phyloP scores from a whole-genome alignment of 352 stramenopile genomes.

The Peronospora destructor region DNA sequence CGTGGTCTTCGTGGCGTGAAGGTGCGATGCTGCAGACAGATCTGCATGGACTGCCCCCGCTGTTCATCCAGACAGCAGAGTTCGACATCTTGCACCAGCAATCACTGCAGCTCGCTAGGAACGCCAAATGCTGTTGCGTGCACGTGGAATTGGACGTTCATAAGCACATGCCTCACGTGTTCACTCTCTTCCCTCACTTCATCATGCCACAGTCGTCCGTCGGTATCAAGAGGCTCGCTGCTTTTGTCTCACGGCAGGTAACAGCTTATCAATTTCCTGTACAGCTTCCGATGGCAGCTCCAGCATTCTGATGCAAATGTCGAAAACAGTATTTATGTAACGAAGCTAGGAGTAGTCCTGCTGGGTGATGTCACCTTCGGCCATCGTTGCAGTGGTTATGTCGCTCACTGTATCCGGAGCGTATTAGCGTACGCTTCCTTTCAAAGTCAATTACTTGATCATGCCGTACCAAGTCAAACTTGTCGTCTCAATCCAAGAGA shows the following conservation, averaged over 20 bases:
- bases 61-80: constrained; percentile 38
- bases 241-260: constrained; percentile 35
- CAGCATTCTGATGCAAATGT: constrained; percentile 16
- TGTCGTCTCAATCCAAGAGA: too few relatives aligned
- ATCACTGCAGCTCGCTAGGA: constrained; percentile 31
- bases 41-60: constrained; percentile 34
- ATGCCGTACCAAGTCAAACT: too few relatives aligned
- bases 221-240: constrained; percentile 36
- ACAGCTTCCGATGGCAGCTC: constrained; percentile 17
- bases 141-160: constrained; percentile 43
- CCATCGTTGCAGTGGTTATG: too few relatives aligned
- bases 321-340: too few relatives aligned
- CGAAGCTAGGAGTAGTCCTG: too few relatives aligned
- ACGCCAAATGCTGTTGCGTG: constrained; percentile 26
- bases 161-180: constrained; percentile 51
- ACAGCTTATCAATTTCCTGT: constrained; percentile 17
- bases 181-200: constrained; percentile 42
- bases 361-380: too few relatives aligned
- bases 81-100: constrained; percentile 46
- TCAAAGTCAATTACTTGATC: too few relatives aligned
- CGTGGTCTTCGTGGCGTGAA: constrained; percentile 28
- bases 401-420: too few relatives aligned
- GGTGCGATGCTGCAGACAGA: constrained; percentile 33
- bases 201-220: constrained; percentile 44
- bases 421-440: too few relatives aligned